Percentiles rank a stretch among this genome's conserved stretches.
phyloP scores from a whole-genome alignment of 805 yeast species.

The Kluyveromyces aestuarii region DNA sequence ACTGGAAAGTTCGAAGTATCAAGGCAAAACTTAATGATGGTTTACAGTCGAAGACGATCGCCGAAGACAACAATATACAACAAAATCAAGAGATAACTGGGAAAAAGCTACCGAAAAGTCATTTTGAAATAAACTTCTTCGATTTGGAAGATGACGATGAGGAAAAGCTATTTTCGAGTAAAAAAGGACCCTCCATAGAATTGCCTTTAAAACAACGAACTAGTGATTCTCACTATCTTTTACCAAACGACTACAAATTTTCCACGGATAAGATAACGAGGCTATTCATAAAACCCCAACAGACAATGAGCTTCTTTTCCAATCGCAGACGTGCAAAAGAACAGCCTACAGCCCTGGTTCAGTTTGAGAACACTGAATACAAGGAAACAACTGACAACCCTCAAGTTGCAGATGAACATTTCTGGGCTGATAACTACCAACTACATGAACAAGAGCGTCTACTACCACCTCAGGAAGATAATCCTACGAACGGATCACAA shows the following conservation, averaged over 20 bases:
- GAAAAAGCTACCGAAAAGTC: conserved; percentile 29
- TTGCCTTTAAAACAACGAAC: conserved; percentile 35
- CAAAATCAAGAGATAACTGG: conserved; percentile 8
- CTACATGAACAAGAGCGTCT: conserved; percentile 30
- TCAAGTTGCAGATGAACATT: conserved; percentile 52
- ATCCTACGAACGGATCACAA: conserved; percentile 17
- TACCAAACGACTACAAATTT: conserved; percentile 71
- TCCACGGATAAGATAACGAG: conserved; percentile 58
- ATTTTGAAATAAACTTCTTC: conserved; percentile 36
- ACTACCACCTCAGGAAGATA: conserved; percentile 21
- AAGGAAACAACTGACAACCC: conserved; percentile 14
- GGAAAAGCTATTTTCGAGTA: conserved; percentile 33
- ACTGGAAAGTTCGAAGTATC: conserved; percentile 68
- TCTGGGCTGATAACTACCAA: conserved; percentile 61
- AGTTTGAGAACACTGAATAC: conserved; percentile 3
- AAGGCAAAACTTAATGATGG: conserved; percentile 32
- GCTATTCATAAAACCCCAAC: conserved; percentile 59
- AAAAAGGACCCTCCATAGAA: conserved; percentile 29
- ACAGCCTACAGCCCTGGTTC: background rate
- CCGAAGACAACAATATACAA: conserved; percentile 2
- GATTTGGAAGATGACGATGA: conserved; percentile 32
- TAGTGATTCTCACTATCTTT: conserved; percentile 36
- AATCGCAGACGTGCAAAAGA: conserved; percentile 5
- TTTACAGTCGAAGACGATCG: conserved; percentile 3
- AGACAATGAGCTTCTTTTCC: conserved; percentile 31